Evolutionary conservation across 768 basidiomycete species (phyloP), one percentile per base, ranked within the genome.

Genomic region (Sarcodon sp.): DNA sequence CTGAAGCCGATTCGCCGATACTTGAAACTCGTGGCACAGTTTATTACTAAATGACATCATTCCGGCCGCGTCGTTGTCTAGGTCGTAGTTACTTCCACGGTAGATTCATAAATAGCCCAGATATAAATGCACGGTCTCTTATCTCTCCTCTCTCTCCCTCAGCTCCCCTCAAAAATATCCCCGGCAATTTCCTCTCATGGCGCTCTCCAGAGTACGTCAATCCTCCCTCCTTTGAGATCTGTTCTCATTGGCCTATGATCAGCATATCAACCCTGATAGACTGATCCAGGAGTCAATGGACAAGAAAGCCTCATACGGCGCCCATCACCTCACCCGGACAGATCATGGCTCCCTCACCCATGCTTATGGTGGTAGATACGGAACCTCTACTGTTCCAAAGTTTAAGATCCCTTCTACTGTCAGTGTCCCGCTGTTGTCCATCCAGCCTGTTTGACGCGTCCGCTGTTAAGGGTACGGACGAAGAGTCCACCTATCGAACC

Each of bases 211-310:
- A 66, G 77, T 75, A 51, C 31, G 50, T 31, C 44, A 18, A 21
- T n/a, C 8, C 21, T 35, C 35, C 35, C 3, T 32, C 33, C 41
- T 34, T 35, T 39, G n/a, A 35, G 21, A 5, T 5, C 16, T 21
- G 32, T 45, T 10, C 45, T 21, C 31, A n/a, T 35, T 27, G 39
- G 52, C 33, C 47, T 47, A 33, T 46, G 36, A 32, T 27, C 52
- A 83, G 81, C 81, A 80, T 54, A 66, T 89, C 56, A 76, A 87
- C 62, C 64, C 85, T 1, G 82, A 83, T 48, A 64, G 67, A 45
- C 71, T 90, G 60, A 66, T 90, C 37, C 69, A 69, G 54, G 66
- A 76, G 35, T 63, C 81, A 16, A 70, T 69, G 60, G 83, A 77
- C 59, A 47, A 58, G 54, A 47, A 49, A 45, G 31, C 27, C 41